Evolutionary conservation across 148 eudicot genomes (phyloP).

Genomic region (Silene uniflora): DNA sequence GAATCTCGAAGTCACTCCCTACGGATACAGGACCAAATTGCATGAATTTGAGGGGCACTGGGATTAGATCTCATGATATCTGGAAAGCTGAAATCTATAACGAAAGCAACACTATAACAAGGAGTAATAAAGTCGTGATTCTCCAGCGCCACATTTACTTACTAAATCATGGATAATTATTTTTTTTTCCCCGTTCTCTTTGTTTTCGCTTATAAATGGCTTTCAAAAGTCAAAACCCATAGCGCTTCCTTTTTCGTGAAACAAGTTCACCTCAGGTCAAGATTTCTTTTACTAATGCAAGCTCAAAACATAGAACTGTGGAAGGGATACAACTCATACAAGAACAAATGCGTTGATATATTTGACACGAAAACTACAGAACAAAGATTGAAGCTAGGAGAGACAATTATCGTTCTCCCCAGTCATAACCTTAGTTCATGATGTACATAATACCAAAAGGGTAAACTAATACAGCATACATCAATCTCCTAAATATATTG

Average conservation of each 20-base stretch:
- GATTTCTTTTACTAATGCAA: background rate
- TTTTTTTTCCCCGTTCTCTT: too few species aligned
- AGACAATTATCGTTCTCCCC: slow-evolving; percentile 27
- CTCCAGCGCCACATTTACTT: background rate
- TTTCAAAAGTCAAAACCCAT: background rate
- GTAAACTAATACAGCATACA: slow-evolving; percentile 31
- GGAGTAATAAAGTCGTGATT: background rate
- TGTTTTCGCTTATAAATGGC: background rate
- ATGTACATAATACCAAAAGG: slow-evolving; percentile 36
- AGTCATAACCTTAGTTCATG: slow-evolving; percentile 23
- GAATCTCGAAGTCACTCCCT: slow-evolving; percentile 9
- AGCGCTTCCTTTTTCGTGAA: background rate
- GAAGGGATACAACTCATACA: background rate
- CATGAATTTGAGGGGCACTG: background rate
- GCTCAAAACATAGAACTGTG: background rate
- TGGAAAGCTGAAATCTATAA: slow-evolving; percentile 2
- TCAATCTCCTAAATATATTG: slow-evolving; percentile 26
- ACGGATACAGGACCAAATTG: slow-evolving; percentile 15
- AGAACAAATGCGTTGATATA: slow-evolving; percentile 25
- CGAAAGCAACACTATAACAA: slow-evolving; percentile 6
- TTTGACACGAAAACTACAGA: slow-evolving; percentile 22
- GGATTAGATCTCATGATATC: slow-evolving; percentile 19
- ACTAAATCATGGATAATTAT: background rate
- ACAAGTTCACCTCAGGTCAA: too few species aligned
- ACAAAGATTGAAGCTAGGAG: slow-evolving; percentile 26